Conservation (phyloP, 768 basidiomycete species). For the Mycena belliarum region DNA sequence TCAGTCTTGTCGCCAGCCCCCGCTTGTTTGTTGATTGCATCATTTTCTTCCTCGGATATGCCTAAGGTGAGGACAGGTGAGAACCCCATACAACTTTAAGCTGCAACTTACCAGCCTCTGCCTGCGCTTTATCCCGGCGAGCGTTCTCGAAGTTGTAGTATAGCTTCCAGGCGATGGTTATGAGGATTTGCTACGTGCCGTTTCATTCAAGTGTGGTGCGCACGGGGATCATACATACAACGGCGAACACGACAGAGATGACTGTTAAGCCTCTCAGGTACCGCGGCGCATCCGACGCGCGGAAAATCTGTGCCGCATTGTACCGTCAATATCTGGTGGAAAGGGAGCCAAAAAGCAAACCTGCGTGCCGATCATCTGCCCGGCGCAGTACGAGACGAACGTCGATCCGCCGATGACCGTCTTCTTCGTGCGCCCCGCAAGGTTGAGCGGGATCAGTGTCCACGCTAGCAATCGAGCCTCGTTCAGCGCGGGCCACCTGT, state of each 20-base stretch:
- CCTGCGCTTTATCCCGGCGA: slow-evolving; percentile 10
- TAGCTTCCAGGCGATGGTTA: slow-evolving; percentile 5
- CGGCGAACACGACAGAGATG: slow-evolving; percentile 3
- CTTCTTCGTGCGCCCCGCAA: slow-evolving; percentile 19
- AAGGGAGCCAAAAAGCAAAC: background rate
- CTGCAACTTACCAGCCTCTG: background rate
- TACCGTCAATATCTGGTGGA: too few relatives aligned
- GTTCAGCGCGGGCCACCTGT: background rate
- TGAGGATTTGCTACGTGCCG: slow-evolving; percentile 1
- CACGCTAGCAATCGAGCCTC: background rate
- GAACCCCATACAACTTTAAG: too few relatives aligned
- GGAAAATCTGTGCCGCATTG: background rate
- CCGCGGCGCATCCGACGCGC: slow-evolving; percentile 5
- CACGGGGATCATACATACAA: too few relatives aligned
- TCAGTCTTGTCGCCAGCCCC: slow-evolving; percentile 4
- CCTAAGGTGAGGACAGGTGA: background rate
- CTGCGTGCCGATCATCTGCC: slow-evolving; percentile 18
- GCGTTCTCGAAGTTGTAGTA: slow-evolving; percentile 7
- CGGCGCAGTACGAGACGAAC: slow-evolving; percentile 14
- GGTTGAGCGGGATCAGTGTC: slow-evolving; percentile 16
- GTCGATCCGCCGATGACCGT: slow-evolving; percentile 13
- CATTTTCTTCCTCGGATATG: slow-evolving; percentile 1
- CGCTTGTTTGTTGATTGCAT: background rate
- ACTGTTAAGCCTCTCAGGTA: slow-evolving; percentile 6
- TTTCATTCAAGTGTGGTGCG: too few relatives aligned